Percentiles rank a stretch among this genome's conserved stretches.
Evolutionary conservation across 139 green algal species (phyloP).

Genomic region (Chlorella sorokiniana): DNA sequence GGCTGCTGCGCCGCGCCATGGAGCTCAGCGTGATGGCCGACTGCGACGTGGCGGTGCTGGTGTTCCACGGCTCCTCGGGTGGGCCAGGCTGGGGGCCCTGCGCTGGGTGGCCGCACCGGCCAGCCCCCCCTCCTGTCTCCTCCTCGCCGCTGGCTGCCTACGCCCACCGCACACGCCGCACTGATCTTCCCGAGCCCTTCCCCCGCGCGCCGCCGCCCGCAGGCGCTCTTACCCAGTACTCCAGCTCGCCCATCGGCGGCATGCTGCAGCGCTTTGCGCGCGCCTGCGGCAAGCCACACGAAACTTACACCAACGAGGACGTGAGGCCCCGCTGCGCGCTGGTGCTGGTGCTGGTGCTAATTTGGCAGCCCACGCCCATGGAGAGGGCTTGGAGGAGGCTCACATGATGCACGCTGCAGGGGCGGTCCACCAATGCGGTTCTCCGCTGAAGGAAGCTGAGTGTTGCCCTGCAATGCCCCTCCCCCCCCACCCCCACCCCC

Average conservation of each 20-base stretch:
- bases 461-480: background rate
- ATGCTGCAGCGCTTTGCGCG: conserved; percentile 64
- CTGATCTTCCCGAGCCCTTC: background rate
- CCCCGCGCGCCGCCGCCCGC: conserved; percentile 16
- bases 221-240: conserved; percentile 75
- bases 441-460: background rate
- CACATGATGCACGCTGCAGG: too few relatives aligned
- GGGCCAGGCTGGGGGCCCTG: background rate
- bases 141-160: too few relatives aligned
- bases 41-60: conserved; percentile 80
- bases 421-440: too few relatives aligned
- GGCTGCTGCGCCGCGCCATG: conserved; percentile 83
- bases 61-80: conserved; percentile 53
- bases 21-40: conserved; percentile 83
- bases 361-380: too few relatives aligned
- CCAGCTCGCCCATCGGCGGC: conserved; percentile 64
- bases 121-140: background rate
- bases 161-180: background rate
- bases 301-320: conserved; percentile 65
- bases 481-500: background rate
- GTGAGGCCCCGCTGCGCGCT: conserved; percentile 42
- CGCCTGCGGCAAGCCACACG: conserved; percentile 60
- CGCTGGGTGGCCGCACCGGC: background rate
- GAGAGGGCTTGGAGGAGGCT: too few relatives aligned
- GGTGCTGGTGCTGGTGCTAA: background rate